Conservation (phyloP, 805 yeast species). For the Candida gorgasii region DNA sequence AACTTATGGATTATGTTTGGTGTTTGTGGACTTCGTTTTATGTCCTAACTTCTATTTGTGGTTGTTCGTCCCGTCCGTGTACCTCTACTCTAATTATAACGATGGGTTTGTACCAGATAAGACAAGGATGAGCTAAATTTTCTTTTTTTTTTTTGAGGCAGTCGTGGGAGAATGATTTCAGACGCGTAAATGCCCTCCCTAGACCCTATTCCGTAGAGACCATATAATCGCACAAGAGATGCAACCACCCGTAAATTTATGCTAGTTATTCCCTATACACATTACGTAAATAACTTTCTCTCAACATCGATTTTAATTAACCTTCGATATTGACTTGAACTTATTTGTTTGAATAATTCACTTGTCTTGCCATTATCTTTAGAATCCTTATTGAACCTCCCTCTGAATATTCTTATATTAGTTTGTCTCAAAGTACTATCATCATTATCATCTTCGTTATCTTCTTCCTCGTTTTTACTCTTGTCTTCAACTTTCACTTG, state of each 20-base stretch:
- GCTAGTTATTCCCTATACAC: too few relatives aligned
- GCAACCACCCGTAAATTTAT: too few relatives aligned
- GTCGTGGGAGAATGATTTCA: conserved; percentile 3
- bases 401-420: neutral
- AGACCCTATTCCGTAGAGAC: too few relatives aligned
- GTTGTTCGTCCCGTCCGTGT: too few relatives aligned
- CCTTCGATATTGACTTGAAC: conserved; percentile 4
- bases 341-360: conserved; percentile 1
- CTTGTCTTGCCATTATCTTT: conserved; percentile 4
- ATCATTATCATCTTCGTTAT: conserved; percentile 1
- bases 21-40: neutral
- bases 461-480: neutral
- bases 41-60: neutral
- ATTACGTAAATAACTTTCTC: conserved; percentile 4
- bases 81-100: too few relatives aligned
- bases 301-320: conserved; percentile 12
- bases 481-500: conserved; percentile 3
- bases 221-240: too few relatives aligned
- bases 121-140: conserved; percentile 7
- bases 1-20: too few relatives aligned
- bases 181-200: too few relatives aligned
- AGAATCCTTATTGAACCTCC: neutral
- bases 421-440: conserved; percentile 3
- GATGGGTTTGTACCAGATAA: conserved; percentile 4
- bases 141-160: conserved; percentile 4